A percentile compares a stretch with the other conserved stretches of the same genome.
Evolutionary conservation across 176 grass and related monocot genomes (phyloP).

Genomic region (Microstegium vimineum): DNA sequence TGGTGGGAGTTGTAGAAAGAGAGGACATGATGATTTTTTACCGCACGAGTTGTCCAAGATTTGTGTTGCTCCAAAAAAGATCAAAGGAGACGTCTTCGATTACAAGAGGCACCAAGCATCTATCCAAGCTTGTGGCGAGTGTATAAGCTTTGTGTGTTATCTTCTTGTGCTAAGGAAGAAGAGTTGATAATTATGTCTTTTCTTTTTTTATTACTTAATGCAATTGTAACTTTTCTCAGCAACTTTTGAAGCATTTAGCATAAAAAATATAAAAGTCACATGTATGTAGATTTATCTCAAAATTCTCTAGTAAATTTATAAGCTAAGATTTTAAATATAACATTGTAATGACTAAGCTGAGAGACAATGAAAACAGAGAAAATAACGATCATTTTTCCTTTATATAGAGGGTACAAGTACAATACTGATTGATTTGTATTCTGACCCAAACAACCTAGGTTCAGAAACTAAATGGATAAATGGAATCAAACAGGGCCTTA

Average conservation of each 20-base stretch:
- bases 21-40: background rate
- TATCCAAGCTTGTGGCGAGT: no score
- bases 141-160: no score
- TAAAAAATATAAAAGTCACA: background rate
- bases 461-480: no score
- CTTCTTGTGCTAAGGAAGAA: background rate
- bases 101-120: no score
- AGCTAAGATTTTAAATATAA: background rate
- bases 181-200: background rate
- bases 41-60: no score
- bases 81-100: no score
- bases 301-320: background rate
- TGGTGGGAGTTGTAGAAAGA: background rate
- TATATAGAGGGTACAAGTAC: background rate
- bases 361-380: no score
- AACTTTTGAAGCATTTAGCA: background rate
- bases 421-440: background rate
- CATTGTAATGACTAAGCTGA: no score
- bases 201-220: background rate
- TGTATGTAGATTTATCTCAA: background rate
- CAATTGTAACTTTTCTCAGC: background rate
- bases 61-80: no score
- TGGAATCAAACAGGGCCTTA: no score
- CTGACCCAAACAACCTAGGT: no score
- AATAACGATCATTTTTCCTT: background rate